These are phyloP conservation scores for Blastobotrys niveus DNA, from an alignment of 1,139 yeast genomes.

Conservation along the genomic window DNA sequence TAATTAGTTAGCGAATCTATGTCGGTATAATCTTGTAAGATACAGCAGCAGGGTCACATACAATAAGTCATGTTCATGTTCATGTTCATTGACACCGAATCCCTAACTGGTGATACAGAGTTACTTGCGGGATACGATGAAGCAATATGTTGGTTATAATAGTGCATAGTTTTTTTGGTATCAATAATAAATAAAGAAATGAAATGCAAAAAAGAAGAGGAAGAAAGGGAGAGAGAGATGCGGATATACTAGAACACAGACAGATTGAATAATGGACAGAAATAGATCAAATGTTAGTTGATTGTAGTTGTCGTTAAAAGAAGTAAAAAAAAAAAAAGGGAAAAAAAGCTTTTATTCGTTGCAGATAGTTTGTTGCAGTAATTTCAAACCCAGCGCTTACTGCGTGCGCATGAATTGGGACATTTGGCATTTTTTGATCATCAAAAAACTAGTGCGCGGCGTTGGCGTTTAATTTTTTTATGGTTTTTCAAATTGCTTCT, in stretches of 20 bases:
- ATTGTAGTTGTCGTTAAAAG: background rate
- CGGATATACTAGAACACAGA: too few relatives aligned
- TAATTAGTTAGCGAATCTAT: background rate
- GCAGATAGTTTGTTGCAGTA: too few relatives aligned
- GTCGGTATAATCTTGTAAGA: background rate
- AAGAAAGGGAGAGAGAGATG: constrained; percentile 1
- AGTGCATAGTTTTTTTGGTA: background rate
- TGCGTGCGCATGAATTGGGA: too few relatives aligned
- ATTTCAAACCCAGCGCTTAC: too few relatives aligned
- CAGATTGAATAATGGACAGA: too few relatives aligned
- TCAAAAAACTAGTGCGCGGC: too few relatives aligned
- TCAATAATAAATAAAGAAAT: background rate
- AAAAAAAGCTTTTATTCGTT: too few relatives aligned
- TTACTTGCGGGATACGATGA: constrained; percentile 5
- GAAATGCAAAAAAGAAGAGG: constrained; percentile 3
- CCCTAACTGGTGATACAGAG: constrained; percentile 8
- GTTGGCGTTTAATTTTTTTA: too few relatives aligned
- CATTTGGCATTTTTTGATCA: too few relatives aligned
- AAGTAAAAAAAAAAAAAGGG: background rate
- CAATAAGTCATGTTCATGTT: background rate
- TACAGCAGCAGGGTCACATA: too few relatives aligned
- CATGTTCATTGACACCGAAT: constrained; percentile 2
- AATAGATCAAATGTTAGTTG: too few relatives aligned
- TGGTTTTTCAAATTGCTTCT: too few relatives aligned
- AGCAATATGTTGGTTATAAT: constrained; percentile 3